Percentiles rank a stretch among this genome's conserved stretches.
These are phyloP conservation scores for Fusarium bulbicola DNA, from an alignment of 2,329 filamentous ascomycete species.

Conservation along the genomic window DNA sequence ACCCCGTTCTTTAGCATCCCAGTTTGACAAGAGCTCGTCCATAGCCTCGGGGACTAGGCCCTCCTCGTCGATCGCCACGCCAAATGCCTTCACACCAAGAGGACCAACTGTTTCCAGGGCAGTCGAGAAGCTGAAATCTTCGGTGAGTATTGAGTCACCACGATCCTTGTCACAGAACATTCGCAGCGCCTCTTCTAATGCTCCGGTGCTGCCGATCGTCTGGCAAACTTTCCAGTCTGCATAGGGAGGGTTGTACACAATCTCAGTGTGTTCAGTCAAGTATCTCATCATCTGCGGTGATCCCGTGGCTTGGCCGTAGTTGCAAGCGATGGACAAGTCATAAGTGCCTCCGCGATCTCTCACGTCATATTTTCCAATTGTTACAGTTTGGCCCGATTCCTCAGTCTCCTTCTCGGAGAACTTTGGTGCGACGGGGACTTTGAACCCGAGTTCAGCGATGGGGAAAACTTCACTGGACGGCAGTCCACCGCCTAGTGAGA, in stretches of 20 bases:
- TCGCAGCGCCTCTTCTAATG: conserved; percentile 83
- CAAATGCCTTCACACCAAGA: conserved; percentile 61
- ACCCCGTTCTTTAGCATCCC: conserved; percentile 57
- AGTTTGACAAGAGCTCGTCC: conserved; percentile 60
- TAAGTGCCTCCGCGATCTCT: conserved; percentile 62
- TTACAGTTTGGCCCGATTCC: conserved; percentile 67
- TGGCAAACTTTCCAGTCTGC: conserved; percentile 88
- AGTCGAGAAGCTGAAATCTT: conserved; percentile 91
- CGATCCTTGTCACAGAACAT: conserved; percentile 78
- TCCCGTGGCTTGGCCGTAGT: conserved; percentile 90
- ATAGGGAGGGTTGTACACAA: conserved; percentile 87
- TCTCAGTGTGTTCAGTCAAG: conserved; percentile 94
- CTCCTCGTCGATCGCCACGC: conserved; percentile 61
- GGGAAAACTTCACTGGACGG: conserved; percentile 93
- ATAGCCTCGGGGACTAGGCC: conserved; percentile 62
- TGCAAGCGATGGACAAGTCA: conserved; percentile 88
- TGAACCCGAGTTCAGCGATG: conserved; percentile 80
- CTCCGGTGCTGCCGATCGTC: conserved; percentile 85
- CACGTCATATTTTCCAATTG: conserved; percentile 85
- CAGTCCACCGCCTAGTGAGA: conserved; percentile 91
- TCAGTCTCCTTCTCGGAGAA: conserved; percentile 76
- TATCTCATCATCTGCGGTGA: conserved; percentile 88
- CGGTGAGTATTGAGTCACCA: conserved; percentile 82
- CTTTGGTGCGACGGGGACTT: conserved; percentile 72
- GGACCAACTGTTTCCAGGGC: conserved; percentile 67